Percentiles rank a stretch among this genome's conserved stretches.
Evolutionary conservation across 2,329 filamentous ascomycete species (phyloP).

Genomic region (Sporothrix variecibatus): DNA sequence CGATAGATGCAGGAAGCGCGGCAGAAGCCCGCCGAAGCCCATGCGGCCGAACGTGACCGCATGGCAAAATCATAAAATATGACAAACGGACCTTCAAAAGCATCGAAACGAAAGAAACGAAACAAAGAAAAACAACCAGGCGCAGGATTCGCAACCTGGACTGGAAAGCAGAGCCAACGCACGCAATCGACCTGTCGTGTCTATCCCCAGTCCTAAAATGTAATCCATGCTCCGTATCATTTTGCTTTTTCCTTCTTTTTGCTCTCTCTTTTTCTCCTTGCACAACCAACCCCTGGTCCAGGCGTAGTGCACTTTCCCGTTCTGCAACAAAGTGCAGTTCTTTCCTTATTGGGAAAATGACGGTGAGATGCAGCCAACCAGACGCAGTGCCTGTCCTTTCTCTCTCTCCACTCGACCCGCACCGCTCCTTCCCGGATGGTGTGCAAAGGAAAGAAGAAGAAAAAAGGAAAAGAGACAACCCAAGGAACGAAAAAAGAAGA

Average conservation of each 20-base stretch:
- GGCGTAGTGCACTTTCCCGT: background rate
- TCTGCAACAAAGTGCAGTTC: constrained; percentile 13
- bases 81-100: background rate
- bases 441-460: background rate
- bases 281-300: background rate
- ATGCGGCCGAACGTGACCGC: too few species aligned
- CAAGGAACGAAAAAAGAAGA: background rate
- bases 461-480: background rate
- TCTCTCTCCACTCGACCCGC: constrained; percentile 17
- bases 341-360: constrained; percentile 4
- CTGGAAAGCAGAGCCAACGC: background rate
- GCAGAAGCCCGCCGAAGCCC: background rate
- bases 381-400: background rate
- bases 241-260: background rate
- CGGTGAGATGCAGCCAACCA: background rate
- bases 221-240: constrained; percentile 2
- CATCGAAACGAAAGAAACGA: background rate
- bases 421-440: constrained; percentile 20
- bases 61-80: background rate
- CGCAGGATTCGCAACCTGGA: constrained; percentile 7
- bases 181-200: constrained; percentile 5
- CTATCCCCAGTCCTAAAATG: background rate
- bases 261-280: background rate
- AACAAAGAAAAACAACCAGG: background rate
- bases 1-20: background rate